Evolutionary conservation across 2,329 filamentous ascomycete genomes (phyloP).

Genomic region (Penicillium sp.): DNA sequence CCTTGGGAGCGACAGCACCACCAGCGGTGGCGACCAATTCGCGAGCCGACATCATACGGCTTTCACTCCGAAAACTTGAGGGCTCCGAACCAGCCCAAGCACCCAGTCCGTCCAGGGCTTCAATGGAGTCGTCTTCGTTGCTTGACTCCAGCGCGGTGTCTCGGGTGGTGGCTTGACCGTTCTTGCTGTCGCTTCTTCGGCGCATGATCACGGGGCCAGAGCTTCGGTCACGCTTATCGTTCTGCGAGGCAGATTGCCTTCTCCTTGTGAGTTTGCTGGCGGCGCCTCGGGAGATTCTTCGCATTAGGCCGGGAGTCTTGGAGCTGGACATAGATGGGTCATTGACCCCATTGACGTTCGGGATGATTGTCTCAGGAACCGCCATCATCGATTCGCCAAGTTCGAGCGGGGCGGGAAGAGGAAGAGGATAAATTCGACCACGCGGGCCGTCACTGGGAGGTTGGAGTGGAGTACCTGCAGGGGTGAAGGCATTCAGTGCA

Average conservation of each 20-base stretch:
- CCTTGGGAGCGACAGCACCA: constrained; percentile 62
- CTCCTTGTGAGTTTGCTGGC: constrained; percentile 70
- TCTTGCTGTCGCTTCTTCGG: constrained; percentile 86
- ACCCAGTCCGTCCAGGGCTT: constrained; percentile 51
- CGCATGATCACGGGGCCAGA: constrained; percentile 87
- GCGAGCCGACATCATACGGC: constrained; percentile 36
- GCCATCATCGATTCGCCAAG: constrained; percentile 72
- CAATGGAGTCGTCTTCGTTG: constrained; percentile 47
- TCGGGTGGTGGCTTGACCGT: constrained; percentile 59
- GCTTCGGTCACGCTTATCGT: constrained; percentile 80
- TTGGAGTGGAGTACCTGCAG: constrained; percentile 42
- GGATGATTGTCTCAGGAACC: constrained; percentile 42
- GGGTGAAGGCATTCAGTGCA: constrained; percentile 41
- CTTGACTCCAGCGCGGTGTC: constrained; percentile 50
- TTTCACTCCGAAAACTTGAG: constrained; percentile 45
- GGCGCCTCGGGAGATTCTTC: constrained; percentile 81
- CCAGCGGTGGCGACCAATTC: constrained; percentile 34
- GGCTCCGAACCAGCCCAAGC: constrained; percentile 47
- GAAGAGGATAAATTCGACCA: constrained; percentile 34
- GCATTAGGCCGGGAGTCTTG: constrained; percentile 70
- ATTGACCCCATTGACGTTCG: constrained; percentile 58
- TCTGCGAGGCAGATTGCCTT: constrained; percentile 75
- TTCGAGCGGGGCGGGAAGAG: constrained; percentile 61
- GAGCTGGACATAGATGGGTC: constrained; percentile 59
- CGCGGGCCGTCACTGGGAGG: constrained; percentile 39